A percentile compares a stretch with the other conserved stretches of the same genome.
Conservation (phyloP, 805 yeast genomes). For the Barnettozyma vustinii region DNA sequence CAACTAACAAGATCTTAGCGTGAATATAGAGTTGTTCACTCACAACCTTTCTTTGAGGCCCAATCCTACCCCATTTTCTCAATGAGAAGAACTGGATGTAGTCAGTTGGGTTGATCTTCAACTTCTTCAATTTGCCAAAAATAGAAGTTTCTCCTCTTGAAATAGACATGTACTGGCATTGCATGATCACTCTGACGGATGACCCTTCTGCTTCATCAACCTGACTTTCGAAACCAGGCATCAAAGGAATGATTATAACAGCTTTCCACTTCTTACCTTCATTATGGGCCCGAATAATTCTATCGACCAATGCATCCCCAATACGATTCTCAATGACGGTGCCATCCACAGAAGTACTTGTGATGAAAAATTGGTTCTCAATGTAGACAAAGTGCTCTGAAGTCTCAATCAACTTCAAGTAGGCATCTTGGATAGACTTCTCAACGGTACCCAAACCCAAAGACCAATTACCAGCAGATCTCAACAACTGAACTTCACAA, state of each 20-base stretch:
- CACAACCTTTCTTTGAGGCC: conserved; percentile 63
- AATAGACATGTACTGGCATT: conserved; percentile 90
- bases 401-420: conserved; percentile 81
- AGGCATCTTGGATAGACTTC: conserved; percentile 88
- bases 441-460: conserved; percentile 82
- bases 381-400: conserved; percentile 91
- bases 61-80: conserved; percentile 93
- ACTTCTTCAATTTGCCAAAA: conserved; percentile 69
- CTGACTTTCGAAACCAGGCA: conserved; percentile 96
- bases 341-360: conserved; percentile 84
- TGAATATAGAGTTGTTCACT: conserved; percentile 94
- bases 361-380: conserved; percentile 92
- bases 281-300: conserved; percentile 83
- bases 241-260: conserved; percentile 82
- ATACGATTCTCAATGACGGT: conserved; percentile 79
- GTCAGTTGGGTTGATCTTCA: conserved; percentile 84
- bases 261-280: conserved; percentile 84
- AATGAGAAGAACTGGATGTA: conserved; percentile 88
- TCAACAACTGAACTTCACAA: conserved; percentile 83
- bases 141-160: conserved; percentile 87
- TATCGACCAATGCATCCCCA: conserved; percentile 96
- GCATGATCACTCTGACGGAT: conserved; percentile 92
- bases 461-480: conserved; percentile 94
- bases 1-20: conserved; percentile 87
- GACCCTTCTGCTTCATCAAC: conserved; percentile 93